These are phyloP conservation scores for Trichoderma hamatum DNA, from an alignment of 2,329 filamentous ascomycete genomes.

Conservation along the genomic window DNA sequence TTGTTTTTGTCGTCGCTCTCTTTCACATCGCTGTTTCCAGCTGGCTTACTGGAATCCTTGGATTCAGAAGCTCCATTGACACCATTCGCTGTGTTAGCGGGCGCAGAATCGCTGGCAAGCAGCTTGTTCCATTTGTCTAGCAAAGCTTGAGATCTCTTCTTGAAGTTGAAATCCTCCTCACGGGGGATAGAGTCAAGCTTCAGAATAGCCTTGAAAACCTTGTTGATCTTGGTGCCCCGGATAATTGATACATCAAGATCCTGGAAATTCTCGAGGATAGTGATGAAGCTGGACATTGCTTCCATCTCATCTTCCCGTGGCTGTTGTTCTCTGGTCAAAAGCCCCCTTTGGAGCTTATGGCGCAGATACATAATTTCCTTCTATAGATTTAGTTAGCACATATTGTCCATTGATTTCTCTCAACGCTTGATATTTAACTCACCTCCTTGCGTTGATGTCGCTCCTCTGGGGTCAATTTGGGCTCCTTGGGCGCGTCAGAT, in stretches of 20 bases:
- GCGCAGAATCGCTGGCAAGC: slow-evolving; percentile 60
- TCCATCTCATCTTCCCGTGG: slow-evolving; percentile 88
- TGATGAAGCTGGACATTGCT: slow-evolving; percentile 74
- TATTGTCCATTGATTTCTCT: neutral
- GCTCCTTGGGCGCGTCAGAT: slow-evolving; percentile 56
- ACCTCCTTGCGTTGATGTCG: slow-evolving; percentile 62
- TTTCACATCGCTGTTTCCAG: slow-evolving; percentile 47
- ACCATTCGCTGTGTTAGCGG: slow-evolving; percentile 46
- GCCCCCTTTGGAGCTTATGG: slow-evolving; percentile 92
- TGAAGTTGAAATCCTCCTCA: slow-evolving; percentile 89
- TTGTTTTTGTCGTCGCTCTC: slow-evolving; percentile 38
- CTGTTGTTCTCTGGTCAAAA: slow-evolving; percentile 79
- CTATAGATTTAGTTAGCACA: slow-evolving; percentile 47
- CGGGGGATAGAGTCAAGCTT: slow-evolving; percentile 84
- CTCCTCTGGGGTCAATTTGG: slow-evolving; percentile 61
- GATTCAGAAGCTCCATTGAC: slow-evolving; percentile 50
- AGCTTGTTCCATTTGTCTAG: slow-evolving; percentile 89
- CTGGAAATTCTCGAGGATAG: slow-evolving; percentile 75
- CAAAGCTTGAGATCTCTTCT: slow-evolving; percentile 75
- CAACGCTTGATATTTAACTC: slow-evolving; percentile 32
- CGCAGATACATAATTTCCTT: slow-evolving; percentile 88
- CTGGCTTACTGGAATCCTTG: slow-evolving; percentile 47
- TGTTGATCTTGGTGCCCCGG: slow-evolving; percentile 93
- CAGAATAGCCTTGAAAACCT: slow-evolving; percentile 92
- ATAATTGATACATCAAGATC: slow-evolving; percentile 91